These are phyloP conservation scores for Coffea humblotiana DNA, from an alignment of 305 asterid genomes.

Conservation along the genomic window DNA sequence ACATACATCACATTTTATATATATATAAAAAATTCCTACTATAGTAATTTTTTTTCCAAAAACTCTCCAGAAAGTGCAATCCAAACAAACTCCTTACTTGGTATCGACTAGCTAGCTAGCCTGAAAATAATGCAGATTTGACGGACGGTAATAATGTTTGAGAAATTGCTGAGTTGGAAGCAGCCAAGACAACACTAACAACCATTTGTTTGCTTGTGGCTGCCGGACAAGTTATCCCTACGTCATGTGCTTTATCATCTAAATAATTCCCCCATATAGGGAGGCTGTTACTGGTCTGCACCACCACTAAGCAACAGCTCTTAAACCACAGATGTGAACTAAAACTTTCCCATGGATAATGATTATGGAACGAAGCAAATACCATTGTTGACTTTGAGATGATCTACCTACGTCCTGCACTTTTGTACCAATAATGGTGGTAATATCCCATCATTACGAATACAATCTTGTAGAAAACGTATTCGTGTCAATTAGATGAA, in stretches of 20 bases:
- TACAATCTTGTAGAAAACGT: too few species aligned
- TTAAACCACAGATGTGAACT: neutral
- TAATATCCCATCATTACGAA: neutral
- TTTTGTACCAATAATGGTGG: neutral
- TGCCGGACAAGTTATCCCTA: neutral
- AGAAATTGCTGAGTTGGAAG: neutral
- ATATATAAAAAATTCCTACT: too few species aligned
- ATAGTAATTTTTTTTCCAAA: too few species aligned
- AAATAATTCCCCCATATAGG: neutral
- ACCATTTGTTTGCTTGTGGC: neutral
- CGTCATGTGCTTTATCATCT: neutral
- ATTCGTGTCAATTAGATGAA: too few species aligned
- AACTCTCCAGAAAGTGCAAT: too few species aligned
- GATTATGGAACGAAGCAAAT: neutral
- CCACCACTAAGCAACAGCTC: neutral
- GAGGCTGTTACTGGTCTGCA: neutral
- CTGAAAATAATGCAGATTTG: neutral
- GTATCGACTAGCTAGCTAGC: neutral
- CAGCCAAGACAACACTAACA: conserved; percentile 3
- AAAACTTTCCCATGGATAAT: neutral
- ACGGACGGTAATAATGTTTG: neutral
- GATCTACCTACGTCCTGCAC: neutral
- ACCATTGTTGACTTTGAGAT: neutral
- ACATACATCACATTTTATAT: too few species aligned
- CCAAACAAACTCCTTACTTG: too few species aligned